These are phyloP conservation scores for Penicillium palitans DNA, from an alignment of 2,329 filamentous ascomycete species.

Conservation along the genomic window DNA sequence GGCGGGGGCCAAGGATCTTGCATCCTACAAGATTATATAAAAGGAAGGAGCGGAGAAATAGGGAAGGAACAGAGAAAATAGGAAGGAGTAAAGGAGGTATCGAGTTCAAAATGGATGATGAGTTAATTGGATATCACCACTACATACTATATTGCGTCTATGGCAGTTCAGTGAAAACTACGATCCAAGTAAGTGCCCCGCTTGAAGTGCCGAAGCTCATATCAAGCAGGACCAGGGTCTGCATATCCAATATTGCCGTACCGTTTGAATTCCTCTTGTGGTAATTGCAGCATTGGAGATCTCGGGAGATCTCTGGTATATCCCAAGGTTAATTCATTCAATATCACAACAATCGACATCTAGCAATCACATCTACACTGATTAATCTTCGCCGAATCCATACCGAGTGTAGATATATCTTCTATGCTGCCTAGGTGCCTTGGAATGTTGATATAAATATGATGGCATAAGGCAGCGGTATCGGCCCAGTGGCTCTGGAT, in stretches of 20 bases:
- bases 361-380: neutral
- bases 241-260: neutral
- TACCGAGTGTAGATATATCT: neutral
- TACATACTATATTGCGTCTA: neutral
- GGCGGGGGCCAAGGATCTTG: neutral
- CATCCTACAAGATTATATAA: no score
- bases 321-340: neutral
- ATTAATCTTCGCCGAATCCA: neutral
- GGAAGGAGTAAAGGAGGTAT: neutral
- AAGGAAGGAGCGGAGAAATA: neutral
- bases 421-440: neutral
- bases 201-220: neutral
- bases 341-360: neutral
- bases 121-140: neutral
- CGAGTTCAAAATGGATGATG: neutral
- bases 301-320: neutral
- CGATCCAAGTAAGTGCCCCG: neutral
- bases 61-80: neutral
- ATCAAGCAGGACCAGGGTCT: neutral
- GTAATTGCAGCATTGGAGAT: neutral
- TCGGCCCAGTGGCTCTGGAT: constrained; percentile 17
- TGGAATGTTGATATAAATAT: neutral
- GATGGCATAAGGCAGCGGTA: constrained; percentile 22
- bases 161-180: neutral
- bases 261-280: neutral